Evolutionary conservation across 164 flowering plant species (phyloP), one percentile per base, ranked within the genome.

Genomic region (Vitis riparia): DNA sequence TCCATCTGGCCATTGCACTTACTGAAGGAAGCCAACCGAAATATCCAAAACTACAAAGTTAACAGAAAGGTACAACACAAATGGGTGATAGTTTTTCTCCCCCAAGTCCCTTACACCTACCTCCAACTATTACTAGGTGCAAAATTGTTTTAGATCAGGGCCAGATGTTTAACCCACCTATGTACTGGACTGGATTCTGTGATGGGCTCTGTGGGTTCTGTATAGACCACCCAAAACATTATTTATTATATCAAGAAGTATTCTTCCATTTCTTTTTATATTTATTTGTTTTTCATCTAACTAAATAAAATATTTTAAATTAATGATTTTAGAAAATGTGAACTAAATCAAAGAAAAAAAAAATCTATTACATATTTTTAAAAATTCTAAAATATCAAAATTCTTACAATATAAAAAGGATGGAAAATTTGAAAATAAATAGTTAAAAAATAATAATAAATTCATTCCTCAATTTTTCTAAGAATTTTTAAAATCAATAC

Each of bases 21-120:
- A 17, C 37, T 49, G 29, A 62, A 58, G 68, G 70, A 55, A 66
- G 66, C 53, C 51, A 8, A 59, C 10, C 14, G 47, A 5, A 37
- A 16, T 29, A 15, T 55, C 63, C 37, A 0, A 48, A 3, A 13
- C 17, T 44, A 9, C 65, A 49, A 30, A 29, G 44, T 19, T 37
- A 63, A 53, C 66, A 62, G 65, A 51, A 57, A 66, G 59, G 67
- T 76, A 68, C 63, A 55, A 48, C 51, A 65, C 58, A 55, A 53
- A 61, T 17, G 8, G 72, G 71, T 67, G 68, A 51, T 69, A 58
- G 50, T 69, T 58, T 66, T 75, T 75, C 53, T 55, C 32, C 65
- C 75, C 53, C 32, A 66, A 77, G 70, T 76, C 68, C 68, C 56
- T 19, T 66, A 63, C 37, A 44, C 70, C 12, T 32, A 3, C 10